Percentiles rank a stretch among this genome's conserved stretches.
These are phyloP conservation scores for Lipomyces spencermartinsiae DNA, from an alignment of 805 yeast genomes.

Conservation along the genomic window DNA sequence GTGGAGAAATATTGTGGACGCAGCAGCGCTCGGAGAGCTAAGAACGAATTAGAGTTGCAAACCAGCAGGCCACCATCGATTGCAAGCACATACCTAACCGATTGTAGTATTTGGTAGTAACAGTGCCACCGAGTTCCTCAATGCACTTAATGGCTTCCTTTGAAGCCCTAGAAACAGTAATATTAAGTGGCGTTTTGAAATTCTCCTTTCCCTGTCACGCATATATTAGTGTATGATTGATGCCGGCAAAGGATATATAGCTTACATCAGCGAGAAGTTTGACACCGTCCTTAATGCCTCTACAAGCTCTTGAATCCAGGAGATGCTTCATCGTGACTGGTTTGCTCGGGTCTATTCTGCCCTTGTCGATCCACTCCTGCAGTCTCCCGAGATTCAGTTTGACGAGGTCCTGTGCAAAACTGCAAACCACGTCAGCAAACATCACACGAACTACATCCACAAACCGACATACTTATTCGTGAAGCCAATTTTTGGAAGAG, in stretches of 20 bases:
- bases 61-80: background rate
- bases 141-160: slow-evolving; percentile 72
- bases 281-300: slow-evolving; percentile 78
- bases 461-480: slow-evolving; percentile 40
- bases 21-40: slow-evolving; percentile 71
- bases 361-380: slow-evolving; percentile 70
- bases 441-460: background rate
- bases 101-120: slow-evolving; percentile 73
- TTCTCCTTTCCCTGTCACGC: slow-evolving; percentile 46
- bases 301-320: slow-evolving; percentile 76
- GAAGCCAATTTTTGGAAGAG: slow-evolving; percentile 90
- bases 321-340: slow-evolving; percentile 75
- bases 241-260: background rate
- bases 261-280: slow-evolving; percentile 71
- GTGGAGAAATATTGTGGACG: slow-evolving; percentile 81
- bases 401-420: slow-evolving; percentile 17
- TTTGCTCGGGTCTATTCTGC: slow-evolving; percentile 60
- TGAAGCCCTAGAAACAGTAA: slow-evolving; percentile 86
- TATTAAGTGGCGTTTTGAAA: slow-evolving; percentile 62
- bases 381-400: slow-evolving; percentile 71
- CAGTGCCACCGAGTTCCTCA: slow-evolving; percentile 74
- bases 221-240: slow-evolving; percentile 41
- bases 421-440: background rate
- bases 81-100: slow-evolving; percentile 51
- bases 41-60: background rate